Percentiles rank a stretch among this genome's conserved stretches.
These are phyloP conservation scores for Cercophora newfieldiana DNA, from an alignment of 495 filamentous ascomycete genomes.

Conservation along the genomic window DNA sequence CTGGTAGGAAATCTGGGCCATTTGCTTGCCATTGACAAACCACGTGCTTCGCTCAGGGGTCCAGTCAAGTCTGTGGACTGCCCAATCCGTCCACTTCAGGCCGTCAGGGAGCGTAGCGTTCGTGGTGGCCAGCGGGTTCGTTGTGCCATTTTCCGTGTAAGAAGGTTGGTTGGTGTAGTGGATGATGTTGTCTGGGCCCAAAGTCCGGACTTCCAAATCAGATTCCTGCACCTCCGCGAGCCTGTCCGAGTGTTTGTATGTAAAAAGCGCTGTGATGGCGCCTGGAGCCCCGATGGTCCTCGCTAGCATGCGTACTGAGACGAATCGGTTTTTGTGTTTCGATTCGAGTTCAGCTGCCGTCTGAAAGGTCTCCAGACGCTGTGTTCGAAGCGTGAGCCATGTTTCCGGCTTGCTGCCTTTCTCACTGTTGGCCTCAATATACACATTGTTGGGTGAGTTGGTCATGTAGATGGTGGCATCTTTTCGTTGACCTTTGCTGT, in stretches of 20 bases:
- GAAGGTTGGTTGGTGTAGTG: conserved; percentile 77
- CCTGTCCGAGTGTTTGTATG: conserved; percentile 46
- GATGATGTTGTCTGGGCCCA: conserved; percentile 53
- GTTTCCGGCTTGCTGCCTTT: conserved; percentile 42
- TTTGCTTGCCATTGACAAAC: conserved; percentile 62
- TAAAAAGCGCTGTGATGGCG: conserved; percentile 72
- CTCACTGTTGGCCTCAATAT: conserved; percentile 52
- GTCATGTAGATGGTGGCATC: conserved; percentile 53
- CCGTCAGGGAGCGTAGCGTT: conserved; percentile 48
- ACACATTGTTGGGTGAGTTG: conserved; percentile 67
- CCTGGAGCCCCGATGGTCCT: conserved; percentile 55
- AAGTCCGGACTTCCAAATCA: conserved; percentile 74
- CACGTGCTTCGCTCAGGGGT: conserved; percentile 58
- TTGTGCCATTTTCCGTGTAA: conserved; percentile 44
- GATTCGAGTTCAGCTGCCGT: conserved; percentile 67
- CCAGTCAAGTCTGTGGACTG: conserved; percentile 76
- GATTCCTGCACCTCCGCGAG: conserved; percentile 61
- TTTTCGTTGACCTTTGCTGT: conserved; percentile 33
- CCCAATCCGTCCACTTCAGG: conserved; percentile 64
- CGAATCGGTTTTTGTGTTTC: conserved; percentile 51
- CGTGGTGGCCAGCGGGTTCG: conserved; percentile 44
- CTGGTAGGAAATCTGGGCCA: conserved; percentile 61
- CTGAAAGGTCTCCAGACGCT: conserved; percentile 55
- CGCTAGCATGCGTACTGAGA: conserved; percentile 63
- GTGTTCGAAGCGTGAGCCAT: conserved; percentile 63